Evolutionary conservation across 371 early-diverging fungal species (phyloP).

Genomic region (Mortierella sp.): DNA sequence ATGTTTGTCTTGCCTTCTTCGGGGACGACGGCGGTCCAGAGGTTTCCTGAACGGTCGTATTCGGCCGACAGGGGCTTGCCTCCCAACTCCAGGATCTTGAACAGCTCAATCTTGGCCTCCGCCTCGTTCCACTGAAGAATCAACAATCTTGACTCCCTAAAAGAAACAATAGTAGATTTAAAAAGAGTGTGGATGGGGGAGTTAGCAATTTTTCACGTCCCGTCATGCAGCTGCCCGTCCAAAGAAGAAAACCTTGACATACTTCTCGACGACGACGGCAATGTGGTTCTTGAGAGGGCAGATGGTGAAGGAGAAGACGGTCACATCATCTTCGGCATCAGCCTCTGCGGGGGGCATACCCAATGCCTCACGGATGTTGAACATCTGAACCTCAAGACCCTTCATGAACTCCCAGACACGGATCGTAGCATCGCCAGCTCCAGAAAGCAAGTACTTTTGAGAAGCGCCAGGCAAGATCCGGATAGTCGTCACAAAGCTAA

Average conservation of each 20-base stretch:
- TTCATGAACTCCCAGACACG: slow-evolving; percentile 82
- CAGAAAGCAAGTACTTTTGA: slow-evolving; percentile 74
- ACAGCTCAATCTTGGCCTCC: slow-evolving; percentile 35
- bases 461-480: slow-evolving; percentile 64
- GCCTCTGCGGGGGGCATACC: slow-evolving; percentile 53
- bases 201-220: too few relatives aligned
- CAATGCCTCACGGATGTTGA: slow-evolving; percentile 59
- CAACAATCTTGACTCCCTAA: slow-evolving; percentile 42
- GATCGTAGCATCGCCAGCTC: slow-evolving; percentile 89
- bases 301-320: slow-evolving; percentile 44
- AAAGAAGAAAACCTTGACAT: background rate
- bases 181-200: too few relatives aligned
- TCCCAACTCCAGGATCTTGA: slow-evolving; percentile 39
- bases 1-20: slow-evolving; percentile 26
- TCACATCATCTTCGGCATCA: slow-evolving; percentile 60
- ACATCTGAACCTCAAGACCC: slow-evolving; percentile 59
- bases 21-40: slow-evolving; percentile 41
- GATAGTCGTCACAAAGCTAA: slow-evolving; percentile 77
- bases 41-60: slow-evolving; percentile 51
- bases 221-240: too few relatives aligned
- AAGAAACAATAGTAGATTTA: background rate
- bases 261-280: slow-evolving; percentile 53
- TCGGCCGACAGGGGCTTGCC: slow-evolving; percentile 41
- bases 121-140: slow-evolving; percentile 52
- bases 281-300: slow-evolving; percentile 41